Evolutionary conservation across 1,139 yeast species (phyloP).

Genomic region (Blastobotrys malaysiensis): DNA sequence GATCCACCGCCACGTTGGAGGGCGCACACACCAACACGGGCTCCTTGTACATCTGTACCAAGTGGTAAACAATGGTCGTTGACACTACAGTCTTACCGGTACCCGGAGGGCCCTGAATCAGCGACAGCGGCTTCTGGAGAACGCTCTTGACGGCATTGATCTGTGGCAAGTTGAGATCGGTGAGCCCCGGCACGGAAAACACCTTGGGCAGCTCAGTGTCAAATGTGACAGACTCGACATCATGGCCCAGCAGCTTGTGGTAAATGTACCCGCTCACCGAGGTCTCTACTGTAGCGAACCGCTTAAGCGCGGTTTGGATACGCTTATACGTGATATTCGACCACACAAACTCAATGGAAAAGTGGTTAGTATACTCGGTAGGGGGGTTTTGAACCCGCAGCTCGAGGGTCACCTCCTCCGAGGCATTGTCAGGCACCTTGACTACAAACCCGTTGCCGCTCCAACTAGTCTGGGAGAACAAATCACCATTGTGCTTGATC

Average conservation of each 20-base stretch:
- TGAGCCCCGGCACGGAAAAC: slow-evolving; percentile 61
- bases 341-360: slow-evolving; percentile 88
- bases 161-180: slow-evolving; percentile 73
- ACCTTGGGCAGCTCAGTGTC: slow-evolving; percentile 44
- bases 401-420: slow-evolving; percentile 72
- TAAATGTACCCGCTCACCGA: slow-evolving; percentile 75
- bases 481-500: slow-evolving; percentile 41
- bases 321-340: slow-evolving; percentile 77
- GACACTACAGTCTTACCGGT: slow-evolving; percentile 96
- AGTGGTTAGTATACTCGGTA: slow-evolving; percentile 57
- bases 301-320: slow-evolving; percentile 72
- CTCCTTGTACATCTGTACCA: slow-evolving; percentile 52
- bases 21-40: slow-evolving; percentile 88
- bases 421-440: slow-evolving; percentile 60
- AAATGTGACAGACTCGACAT: slow-evolving; percentile 37
- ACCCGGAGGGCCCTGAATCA: slow-evolving; percentile 98
- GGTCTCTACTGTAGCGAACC: slow-evolving; percentile 65
- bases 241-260: slow-evolving; percentile 79
- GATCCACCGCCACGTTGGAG: slow-evolving; percentile 93
- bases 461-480: slow-evolving; percentile 44
- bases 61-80: slow-evolving; percentile 79
- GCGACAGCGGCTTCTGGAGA: slow-evolving; percentile 66
- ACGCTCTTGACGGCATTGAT: slow-evolving; percentile 70
- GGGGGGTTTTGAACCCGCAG: slow-evolving; percentile 47
- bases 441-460: slow-evolving; percentile 67